phyloP scores from a whole-genome alignment of 1,284 basidiomycete genomes.

The Trametes versicolor region DNA sequence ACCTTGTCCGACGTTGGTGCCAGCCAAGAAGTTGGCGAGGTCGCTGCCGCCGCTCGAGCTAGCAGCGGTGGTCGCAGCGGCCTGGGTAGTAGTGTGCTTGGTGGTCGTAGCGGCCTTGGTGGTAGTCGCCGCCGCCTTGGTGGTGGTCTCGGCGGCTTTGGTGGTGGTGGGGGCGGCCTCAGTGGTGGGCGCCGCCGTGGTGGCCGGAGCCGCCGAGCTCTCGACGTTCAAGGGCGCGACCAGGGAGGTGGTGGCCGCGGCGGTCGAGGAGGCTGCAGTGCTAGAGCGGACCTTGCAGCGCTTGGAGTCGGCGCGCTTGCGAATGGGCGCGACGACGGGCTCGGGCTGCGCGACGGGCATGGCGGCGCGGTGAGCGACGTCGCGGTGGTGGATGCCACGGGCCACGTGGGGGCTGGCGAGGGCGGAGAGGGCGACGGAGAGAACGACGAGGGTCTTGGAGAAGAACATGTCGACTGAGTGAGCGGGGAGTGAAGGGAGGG shows the following conservation, averaged over 20 bases:
- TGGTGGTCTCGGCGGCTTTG: slow-evolving; percentile 40
- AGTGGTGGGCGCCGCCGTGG: slow-evolving; percentile 30
- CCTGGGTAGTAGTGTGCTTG: slow-evolving; percentile 22
- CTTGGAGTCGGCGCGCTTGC: slow-evolving; percentile 39
- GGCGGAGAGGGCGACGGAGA: slow-evolving; percentile 55
- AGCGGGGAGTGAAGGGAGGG: slow-evolving; percentile 35
- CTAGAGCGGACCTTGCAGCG: slow-evolving; percentile 41
- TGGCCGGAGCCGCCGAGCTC: slow-evolving; percentile 25
- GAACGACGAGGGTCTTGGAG: slow-evolving; percentile 53
- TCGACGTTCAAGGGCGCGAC: slow-evolving; percentile 37
- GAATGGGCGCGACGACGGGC: slow-evolving; percentile 35
- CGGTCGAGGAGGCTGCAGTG: slow-evolving; percentile 27
- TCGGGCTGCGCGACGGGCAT: slow-evolving; percentile 45
- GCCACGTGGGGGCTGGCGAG: slow-evolving; percentile 56
- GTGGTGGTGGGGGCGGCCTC: slow-evolving; percentile 40
- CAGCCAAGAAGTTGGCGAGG: slow-evolving; percentile 49
- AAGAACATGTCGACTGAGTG: slow-evolving; percentile 55
- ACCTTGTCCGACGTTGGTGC: slow-evolving; percentile 64
- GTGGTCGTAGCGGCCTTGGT: slow-evolving; percentile 21
- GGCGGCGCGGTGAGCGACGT: slow-evolving; percentile 47
- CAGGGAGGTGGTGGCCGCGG: slow-evolving; percentile 38
- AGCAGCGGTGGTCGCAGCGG: slow-evolving; percentile 22
- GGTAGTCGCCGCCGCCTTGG: slow-evolving; percentile 21
- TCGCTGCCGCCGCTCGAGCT: slow-evolving; percentile 15
- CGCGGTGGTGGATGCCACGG: slow-evolving; percentile 46